Evolutionary conservation across 2,329 filamentous ascomycete species (phyloP).

Genomic region (Calonectria henricotiae): DNA sequence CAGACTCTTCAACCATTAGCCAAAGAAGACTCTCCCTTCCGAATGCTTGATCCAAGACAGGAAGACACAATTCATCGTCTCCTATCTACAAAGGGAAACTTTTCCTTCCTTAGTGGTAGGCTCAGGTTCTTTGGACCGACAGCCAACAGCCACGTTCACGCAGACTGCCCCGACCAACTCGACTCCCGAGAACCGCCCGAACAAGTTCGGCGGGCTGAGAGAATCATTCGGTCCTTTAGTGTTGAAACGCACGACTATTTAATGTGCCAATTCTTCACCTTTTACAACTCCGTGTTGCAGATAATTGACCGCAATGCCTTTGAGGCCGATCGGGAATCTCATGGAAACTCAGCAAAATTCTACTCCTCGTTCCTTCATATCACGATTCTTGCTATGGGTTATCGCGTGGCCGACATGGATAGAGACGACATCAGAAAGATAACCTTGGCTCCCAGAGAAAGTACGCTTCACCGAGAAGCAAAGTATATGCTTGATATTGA

Average conservation of each 20-base stretch:
- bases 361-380: slow-evolving; percentile 71
- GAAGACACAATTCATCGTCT: slow-evolving; percentile 67
- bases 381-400: slow-evolving; percentile 68
- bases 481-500: slow-evolving; percentile 71
- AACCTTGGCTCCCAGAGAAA: slow-evolving; percentile 65
- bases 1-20: slow-evolving; percentile 46
- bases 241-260: slow-evolving; percentile 68
- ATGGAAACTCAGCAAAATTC: slow-evolving; percentile 61
- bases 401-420: slow-evolving; percentile 66
- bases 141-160: slow-evolving; percentile 69
- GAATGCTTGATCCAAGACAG: slow-evolving; percentile 61
- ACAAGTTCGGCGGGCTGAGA: slow-evolving; percentile 65
- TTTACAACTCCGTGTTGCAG: slow-evolving; percentile 67
- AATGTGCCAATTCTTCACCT: slow-evolving; percentile 68
- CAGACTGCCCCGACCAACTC: slow-evolving; percentile 57
- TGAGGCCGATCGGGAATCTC: slow-evolving; percentile 64
- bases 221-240: slow-evolving; percentile 65
- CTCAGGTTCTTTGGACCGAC: slow-evolving; percentile 70
- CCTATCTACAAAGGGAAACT: slow-evolving; percentile 66
- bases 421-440: slow-evolving; percentile 67
- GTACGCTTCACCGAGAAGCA: slow-evolving; percentile 69
- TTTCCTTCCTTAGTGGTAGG: slow-evolving; percentile 67
- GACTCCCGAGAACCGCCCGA: slow-evolving; percentile 62
- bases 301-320: slow-evolving; percentile 68
- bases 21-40: slow-evolving; percentile 56